Conservation (phyloP, 768 basidiomycete genomes). For the Lactarius akahatsu region DNA sequence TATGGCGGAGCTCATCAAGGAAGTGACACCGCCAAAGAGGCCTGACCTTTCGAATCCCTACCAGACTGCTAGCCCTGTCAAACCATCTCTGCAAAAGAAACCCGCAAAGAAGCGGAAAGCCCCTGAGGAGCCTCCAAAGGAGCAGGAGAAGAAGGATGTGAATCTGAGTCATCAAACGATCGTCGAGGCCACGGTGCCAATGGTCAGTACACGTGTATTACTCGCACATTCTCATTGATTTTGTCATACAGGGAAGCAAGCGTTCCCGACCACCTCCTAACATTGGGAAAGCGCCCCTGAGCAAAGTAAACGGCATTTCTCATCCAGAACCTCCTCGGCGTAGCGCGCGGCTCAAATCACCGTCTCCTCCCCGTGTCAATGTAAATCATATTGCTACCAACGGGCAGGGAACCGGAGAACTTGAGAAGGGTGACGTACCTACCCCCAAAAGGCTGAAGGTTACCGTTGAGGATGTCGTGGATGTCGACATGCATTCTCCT, state of each 20-base stretch:
- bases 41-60: conserved; percentile 78
- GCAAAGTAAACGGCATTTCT: conserved; percentile 20
- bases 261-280: conserved; percentile 70
- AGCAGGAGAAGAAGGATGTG: conserved; percentile 31
- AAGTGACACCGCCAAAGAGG: conserved; percentile 60
- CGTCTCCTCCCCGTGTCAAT: conserved; percentile 25
- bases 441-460: conserved; percentile 48
- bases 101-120: conserved; percentile 33
- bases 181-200: conserved; percentile 76
- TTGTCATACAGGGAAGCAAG: conserved; percentile 61
- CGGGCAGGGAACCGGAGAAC: conserved; percentile 36
- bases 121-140: conserved; percentile 30
- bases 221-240: conserved; percentile 11
- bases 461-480: conserved; percentile 37
- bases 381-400: conserved; percentile 12
- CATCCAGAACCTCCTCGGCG: conserved; percentile 29
- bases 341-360: conserved; percentile 31
- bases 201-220: conserved; percentile 35
- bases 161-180: conserved; percentile 58
- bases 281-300: conserved; percentile 41
- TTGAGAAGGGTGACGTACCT: conserved; percentile 41
- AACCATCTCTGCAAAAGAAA: conserved; percentile 36
- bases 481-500: conserved; percentile 36
- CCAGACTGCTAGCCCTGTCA: conserved; percentile 69
- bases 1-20: conserved; percentile 69